Conservation (phyloP, 176 grass and related monocot species). For the Aegilops tauschii region DNA sequence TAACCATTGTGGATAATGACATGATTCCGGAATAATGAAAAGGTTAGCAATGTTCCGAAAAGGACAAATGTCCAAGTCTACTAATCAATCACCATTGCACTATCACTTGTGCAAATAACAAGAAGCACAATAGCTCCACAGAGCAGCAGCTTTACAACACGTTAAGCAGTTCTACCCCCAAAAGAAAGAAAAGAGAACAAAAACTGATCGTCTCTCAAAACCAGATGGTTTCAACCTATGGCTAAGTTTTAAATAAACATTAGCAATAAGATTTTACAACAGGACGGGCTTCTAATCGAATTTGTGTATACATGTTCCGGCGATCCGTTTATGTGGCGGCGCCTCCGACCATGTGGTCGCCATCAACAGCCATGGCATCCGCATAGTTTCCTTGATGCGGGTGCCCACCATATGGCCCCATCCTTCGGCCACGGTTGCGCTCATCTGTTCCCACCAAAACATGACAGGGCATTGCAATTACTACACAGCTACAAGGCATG, state of each 20-base stretch:
- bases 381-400: conserved; percentile 40
- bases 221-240: conserved; percentile 18
- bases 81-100: conserved; percentile 5
- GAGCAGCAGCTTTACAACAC: conserved; percentile 34
- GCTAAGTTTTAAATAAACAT: conserved; percentile 33
- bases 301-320: conserved; percentile 33
- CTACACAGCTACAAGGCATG: neutral
- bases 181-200: neutral
- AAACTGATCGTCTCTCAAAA: neutral
- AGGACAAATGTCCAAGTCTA: neutral
- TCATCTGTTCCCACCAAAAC: conserved; percentile 47
- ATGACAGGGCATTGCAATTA: neutral
- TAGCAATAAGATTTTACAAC: conserved; percentile 35
- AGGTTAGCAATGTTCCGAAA: neutral
- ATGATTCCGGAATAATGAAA: too few relatives aligned
- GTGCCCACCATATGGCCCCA: conserved; percentile 23
- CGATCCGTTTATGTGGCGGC: conserved; percentile 32
- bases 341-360: conserved; percentile 33
- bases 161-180: conserved; percentile 25
- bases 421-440: conserved; percentile 50
- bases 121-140: neutral
- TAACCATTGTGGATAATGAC: neutral
- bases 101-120: neutral
- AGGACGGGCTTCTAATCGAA: conserved; percentile 21
- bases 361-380: conserved; percentile 38